Conservation (phyloP, 2,329 filamentous ascomycete species). For the Sclerotinia glacialis region DNA sequence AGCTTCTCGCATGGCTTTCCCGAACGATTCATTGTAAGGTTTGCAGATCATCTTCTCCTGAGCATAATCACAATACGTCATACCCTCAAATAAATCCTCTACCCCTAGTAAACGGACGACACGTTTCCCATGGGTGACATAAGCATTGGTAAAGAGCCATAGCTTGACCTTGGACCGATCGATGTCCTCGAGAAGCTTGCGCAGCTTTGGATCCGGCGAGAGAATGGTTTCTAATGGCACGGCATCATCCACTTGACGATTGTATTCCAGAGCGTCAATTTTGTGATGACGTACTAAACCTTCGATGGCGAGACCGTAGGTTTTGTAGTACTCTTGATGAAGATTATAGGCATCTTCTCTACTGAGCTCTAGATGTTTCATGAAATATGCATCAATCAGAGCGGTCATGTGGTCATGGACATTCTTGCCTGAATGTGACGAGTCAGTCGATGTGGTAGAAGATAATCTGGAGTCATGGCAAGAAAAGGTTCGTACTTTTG, state of each 20-base stretch:
- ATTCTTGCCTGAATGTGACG: constrained; percentile 56
- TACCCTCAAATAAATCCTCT: constrained; percentile 87
- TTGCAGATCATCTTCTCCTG: constrained; percentile 77
- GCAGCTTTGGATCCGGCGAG: constrained; percentile 71
- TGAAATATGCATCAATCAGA: constrained; percentile 61
- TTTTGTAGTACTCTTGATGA: constrained; percentile 89
- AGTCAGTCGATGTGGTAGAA: constrained; percentile 8
- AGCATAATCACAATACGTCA: constrained; percentile 91
- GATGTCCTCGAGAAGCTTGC: constrained; percentile 74
- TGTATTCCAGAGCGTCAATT: constrained; percentile 94
- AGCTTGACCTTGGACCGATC: constrained; percentile 79
- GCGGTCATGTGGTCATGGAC: constrained; percentile 87
- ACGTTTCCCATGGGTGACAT: constrained; percentile 79
- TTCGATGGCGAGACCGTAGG: constrained; percentile 96
- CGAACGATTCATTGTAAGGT: constrained; percentile 77
- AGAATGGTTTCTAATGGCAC: constrained; percentile 83
- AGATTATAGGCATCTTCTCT: constrained; percentile 78
- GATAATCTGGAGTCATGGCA: background rate
- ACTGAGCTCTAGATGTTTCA: constrained; percentile 68
- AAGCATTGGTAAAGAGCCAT: constrained; percentile 97
- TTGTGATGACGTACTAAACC: constrained; percentile 91
- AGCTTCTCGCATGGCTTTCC: constrained; percentile 84
- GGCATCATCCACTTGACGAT: constrained; percentile 90
- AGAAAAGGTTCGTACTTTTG: constrained; percentile 55
- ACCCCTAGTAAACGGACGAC: constrained; percentile 79